A percentile compares a stretch with the other conserved stretches of the same genome.
Evolutionary conservation across 345 rosid species (phyloP).

Genomic region (Eucalyptus cladocalyx): DNA sequence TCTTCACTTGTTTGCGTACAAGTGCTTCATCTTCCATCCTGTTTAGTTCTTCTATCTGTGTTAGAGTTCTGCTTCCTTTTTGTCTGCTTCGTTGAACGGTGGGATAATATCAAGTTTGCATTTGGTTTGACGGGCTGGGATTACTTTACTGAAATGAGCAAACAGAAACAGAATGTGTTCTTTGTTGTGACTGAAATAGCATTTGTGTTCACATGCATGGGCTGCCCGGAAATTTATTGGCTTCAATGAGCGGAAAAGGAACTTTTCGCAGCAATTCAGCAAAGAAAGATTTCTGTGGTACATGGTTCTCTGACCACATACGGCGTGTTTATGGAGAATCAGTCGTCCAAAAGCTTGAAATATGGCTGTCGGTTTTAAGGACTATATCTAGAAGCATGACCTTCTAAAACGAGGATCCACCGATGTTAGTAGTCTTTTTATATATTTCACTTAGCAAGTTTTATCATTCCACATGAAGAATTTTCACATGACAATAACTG

Average conservation of each 20-base stretch:
- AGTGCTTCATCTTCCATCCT: not conserved
- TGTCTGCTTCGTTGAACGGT: not conserved
- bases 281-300: not conserved
- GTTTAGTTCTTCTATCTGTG: not conserved
- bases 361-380: not conserved
- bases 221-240: not conserved
- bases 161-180: not conserved
- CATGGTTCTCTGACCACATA: not conserved
- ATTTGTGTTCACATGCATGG: not conserved
- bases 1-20: not conserved
- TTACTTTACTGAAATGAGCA: not conserved
- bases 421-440: not conserved
- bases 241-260: not conserved
- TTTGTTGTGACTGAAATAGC: not conserved
- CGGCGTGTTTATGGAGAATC: not conserved
- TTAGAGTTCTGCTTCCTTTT: not conserved
- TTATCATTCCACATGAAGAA: not conserved
- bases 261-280: not conserved
- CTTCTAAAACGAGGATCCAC: not conserved
- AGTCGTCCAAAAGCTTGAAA: not conserved
- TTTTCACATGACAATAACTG: not conserved
- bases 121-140: not conserved
- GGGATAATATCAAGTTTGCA: not conserved
- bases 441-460: not conserved
- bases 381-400: not conserved